These are phyloP conservation scores for Solanum ahanhuiri DNA, from an alignment of 257 asterid species.

Conservation along the genomic window DNA sequence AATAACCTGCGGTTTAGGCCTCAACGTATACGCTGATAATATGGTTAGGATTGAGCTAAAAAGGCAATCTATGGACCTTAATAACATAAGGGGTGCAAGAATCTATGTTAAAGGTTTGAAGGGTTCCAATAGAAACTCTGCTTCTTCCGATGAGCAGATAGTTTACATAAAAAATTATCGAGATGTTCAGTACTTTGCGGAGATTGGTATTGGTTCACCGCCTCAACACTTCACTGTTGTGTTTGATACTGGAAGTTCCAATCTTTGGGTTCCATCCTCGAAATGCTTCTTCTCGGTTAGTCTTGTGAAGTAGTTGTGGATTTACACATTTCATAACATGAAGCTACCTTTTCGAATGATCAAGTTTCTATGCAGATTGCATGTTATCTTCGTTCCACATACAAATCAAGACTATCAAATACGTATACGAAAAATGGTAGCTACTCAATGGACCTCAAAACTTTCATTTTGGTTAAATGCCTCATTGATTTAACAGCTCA, in stretches of 20 bases:
- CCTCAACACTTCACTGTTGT: constrained; percentile 23
- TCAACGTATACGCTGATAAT: not conserved
- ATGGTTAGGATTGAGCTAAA: constrained; percentile 15
- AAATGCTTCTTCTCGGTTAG: constrained; percentile 25
- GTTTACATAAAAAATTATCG: constrained; percentile 13
- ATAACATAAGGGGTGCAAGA: constrained; percentile 1
- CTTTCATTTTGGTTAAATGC: not conserved
- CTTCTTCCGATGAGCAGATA: not conserved
- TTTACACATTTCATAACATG: not conserved
- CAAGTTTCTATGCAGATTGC: constrained; percentile 10
- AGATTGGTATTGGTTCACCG: constrained; percentile 24
- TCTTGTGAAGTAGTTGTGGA: not conserved
- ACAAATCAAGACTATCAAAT: constrained; percentile 12
- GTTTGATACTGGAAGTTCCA: constrained; percentile 31
- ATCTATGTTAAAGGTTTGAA: not conserved
- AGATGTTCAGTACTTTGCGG: constrained; percentile 20
- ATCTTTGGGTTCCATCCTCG: constrained; percentile 32
- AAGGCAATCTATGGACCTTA: constrained; percentile 8
- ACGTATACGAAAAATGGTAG: constrained; percentile 18
- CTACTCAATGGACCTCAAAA: not conserved
- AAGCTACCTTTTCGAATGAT: not conserved
- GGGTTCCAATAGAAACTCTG: not conserved
- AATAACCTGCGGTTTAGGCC: not conserved
- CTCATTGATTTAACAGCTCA: not conserved
- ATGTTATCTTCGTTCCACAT: constrained; percentile 19